Conservation (phyloP, 2,329 filamentous ascomycete species). For the Stachybotrys chartarum region DNA sequence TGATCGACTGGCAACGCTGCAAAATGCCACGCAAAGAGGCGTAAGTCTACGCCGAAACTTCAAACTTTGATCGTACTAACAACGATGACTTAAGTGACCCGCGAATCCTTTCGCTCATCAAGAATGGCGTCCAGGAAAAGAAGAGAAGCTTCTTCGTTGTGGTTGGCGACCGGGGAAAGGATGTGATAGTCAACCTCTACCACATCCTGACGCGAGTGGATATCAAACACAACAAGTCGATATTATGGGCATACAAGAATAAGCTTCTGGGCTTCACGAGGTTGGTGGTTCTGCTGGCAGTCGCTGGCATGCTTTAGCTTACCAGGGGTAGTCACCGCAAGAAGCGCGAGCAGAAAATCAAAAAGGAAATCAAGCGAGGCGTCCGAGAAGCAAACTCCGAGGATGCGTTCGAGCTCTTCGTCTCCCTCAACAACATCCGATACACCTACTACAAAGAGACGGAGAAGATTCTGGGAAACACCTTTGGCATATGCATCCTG, state of each 20-base stretch:
- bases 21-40: conserved; percentile 55
- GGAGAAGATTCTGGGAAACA: conserved; percentile 96
- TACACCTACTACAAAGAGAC: conserved; percentile 99
- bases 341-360: conserved; percentile 97
- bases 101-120: conserved; percentile 83
- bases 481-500: conserved; percentile 95
- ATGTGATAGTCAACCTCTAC: conserved; percentile 90
- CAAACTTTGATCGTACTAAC: not conserved
- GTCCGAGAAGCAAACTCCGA: conserved; percentile 87
- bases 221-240: conserved; percentile 83
- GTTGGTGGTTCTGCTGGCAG: conserved; percentile 22
- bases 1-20: conserved; percentile 14
- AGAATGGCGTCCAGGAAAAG: conserved; percentile 89
- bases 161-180: conserved; percentile 83
- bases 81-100: conserved; percentile 56
- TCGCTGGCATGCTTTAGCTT: conserved; percentile 6
- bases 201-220: conserved; percentile 88
- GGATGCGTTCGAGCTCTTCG: conserved; percentile 95
- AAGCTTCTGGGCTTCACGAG: conserved; percentile 89
- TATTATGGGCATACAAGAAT: conserved; percentile 98
- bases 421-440: conserved; percentile 92
- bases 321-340: conserved; percentile 65
- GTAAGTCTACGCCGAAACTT: conserved; percentile 22
- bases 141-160: conserved; percentile 98
- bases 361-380: conserved; percentile 94